Conservation (phyloP, 306 rosid genomes). For the Medicago lupulina region DNA sequence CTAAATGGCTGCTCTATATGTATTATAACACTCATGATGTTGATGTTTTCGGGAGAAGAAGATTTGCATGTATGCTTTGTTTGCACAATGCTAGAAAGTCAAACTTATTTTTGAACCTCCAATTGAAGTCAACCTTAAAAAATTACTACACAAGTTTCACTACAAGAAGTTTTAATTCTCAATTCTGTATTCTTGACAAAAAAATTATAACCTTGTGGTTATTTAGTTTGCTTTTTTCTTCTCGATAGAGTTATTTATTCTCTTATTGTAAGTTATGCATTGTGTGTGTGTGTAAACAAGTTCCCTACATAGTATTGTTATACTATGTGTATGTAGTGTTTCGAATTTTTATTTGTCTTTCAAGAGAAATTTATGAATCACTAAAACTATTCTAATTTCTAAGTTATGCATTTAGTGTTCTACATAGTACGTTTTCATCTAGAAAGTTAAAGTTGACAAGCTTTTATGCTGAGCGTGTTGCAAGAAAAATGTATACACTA, state of each 20-base stretch:
- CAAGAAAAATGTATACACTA: not conserved
- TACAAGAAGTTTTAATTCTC: not conserved
- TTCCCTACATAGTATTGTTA: not conserved
- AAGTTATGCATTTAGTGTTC: no score
- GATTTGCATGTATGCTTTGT: slow-evolving; percentile 12
- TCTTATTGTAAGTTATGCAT: no score
- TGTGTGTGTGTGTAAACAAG: no score
- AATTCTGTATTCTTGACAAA: not conserved
- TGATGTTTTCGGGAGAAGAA: slow-evolving; percentile 36
- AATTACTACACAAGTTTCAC: not conserved
- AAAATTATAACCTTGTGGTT: no score
- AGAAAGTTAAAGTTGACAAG: slow-evolving; percentile 30
- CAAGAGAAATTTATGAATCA: not conserved
- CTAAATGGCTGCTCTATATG: slow-evolving; percentile 27
- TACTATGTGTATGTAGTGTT: not conserved
- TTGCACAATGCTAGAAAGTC: not conserved
- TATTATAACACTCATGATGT: slow-evolving; percentile 28
- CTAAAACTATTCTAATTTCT: no score
- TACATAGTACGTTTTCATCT: not conserved
- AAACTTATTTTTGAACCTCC: not conserved
- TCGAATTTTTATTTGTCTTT: not conserved
- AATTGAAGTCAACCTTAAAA: not conserved
- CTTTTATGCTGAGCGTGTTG: slow-evolving; percentile 33
- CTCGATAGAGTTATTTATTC: no score
- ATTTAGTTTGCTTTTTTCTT: no score